Percentiles rank a stretch among this genome's conserved stretches.
Evolutionary conservation across 805 yeast species (phyloP).

Genomic region (Priceomyces carsonii): DNA sequence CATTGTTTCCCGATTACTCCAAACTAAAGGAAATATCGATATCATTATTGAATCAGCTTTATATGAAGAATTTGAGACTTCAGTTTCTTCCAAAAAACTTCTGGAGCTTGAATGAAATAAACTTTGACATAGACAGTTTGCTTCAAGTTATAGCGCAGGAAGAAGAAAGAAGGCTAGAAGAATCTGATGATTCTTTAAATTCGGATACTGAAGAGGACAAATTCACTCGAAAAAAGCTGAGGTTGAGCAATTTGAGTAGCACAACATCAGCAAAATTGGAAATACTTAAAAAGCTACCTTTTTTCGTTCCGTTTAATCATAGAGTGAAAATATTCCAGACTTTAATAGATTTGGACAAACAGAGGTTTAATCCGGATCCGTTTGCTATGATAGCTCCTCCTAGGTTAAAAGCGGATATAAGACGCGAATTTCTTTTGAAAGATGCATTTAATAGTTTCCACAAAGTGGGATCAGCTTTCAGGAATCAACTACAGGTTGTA

Average conservation of each 20-base stretch:
- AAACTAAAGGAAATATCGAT: conserved; percentile 39
- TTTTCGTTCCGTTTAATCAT: conserved; percentile 71
- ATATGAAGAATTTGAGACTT: conserved; percentile 64
- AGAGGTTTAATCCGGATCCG: conserved; percentile 14
- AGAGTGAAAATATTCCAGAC: conserved; percentile 74
- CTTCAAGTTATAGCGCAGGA: conserved; percentile 40
- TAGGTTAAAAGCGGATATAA: conserved; percentile 51
- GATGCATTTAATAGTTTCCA: conserved; percentile 71
- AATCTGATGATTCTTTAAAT: conserved; percentile 13
- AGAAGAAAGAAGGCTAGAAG: conserved; percentile 33
- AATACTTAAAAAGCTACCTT: conserved; percentile 68
- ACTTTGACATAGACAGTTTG: conserved; percentile 37
- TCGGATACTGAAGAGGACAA: conserved; percentile 13
- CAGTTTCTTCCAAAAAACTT: conserved; percentile 47
- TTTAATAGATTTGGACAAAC: conserved; percentile 57
- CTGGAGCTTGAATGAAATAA: conserved; percentile 49
- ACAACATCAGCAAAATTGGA: conserved; percentile 37
- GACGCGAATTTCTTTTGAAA: conserved; percentile 68
- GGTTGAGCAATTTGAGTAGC: conserved; percentile 3
- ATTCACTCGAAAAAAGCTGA: conserved; percentile 1
- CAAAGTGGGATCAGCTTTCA: conserved; percentile 54
- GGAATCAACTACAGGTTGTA: conserved; percentile 58
- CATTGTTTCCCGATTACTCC: conserved; percentile 9
- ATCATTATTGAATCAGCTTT: conserved; percentile 62
- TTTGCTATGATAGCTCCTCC: conserved; percentile 17